Conservation (phyloP, 306 rosid species). For the Quercus ilex region DNA sequence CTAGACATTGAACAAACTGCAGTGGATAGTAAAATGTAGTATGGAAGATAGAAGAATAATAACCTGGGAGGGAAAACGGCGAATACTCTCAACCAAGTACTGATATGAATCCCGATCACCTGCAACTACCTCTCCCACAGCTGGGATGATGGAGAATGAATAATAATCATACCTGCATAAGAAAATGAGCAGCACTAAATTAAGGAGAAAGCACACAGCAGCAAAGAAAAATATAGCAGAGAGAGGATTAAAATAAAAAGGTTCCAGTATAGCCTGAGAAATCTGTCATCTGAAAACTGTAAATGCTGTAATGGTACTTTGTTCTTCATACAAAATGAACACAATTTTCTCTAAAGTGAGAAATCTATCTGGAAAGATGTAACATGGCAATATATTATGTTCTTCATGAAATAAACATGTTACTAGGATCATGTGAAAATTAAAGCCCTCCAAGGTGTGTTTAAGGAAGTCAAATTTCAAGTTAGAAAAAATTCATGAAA, state of each 20-base stretch:
- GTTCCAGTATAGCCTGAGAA: neutral
- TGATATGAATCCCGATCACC: constrained; percentile 88
- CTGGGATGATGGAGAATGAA: constrained; percentile 75
- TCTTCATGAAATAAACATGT: neutral
- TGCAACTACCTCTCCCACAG: constrained; percentile 74
- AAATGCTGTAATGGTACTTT: neutral
- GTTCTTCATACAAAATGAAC: neutral
- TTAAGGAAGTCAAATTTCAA: neutral
- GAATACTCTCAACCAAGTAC: constrained; percentile 92
- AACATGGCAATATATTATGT: neutral
- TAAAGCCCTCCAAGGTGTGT: neutral
- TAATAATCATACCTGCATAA: constrained; percentile 67
- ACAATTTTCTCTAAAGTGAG: neutral
- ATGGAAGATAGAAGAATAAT: neutral
- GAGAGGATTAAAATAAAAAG: neutral
- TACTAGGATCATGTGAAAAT: neutral
- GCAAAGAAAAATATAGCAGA: neutral
- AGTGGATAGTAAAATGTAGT: neutral
- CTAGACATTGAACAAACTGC: constrained; percentile 9
- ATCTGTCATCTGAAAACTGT: neutral
- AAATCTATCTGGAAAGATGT: neutral
- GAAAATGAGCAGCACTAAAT: constrained; percentile 15
- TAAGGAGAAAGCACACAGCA: neutral
- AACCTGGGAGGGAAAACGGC: constrained; percentile 92
- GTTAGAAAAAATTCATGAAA: neutral